Conservation (phyloP, 495 filamentous ascomycete genomes). For the Penicillium paxilli region DNA sequence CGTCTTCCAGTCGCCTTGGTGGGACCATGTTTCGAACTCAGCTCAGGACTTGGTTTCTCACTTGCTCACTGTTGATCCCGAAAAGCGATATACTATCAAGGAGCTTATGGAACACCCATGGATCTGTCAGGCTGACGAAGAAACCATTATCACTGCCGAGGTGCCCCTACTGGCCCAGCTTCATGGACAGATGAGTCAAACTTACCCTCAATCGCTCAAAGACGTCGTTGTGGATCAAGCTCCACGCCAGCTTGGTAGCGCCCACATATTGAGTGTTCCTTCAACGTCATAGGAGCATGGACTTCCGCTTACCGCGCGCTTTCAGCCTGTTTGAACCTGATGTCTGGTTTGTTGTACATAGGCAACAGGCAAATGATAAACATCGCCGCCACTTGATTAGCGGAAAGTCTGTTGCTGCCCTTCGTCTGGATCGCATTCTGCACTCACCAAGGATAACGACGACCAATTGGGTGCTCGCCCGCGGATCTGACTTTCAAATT, state of each 20-base stretch:
- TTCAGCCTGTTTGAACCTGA: neutral
- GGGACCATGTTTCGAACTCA: slow-evolving; percentile 87
- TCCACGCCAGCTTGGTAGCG: neutral
- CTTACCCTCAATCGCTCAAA: neutral
- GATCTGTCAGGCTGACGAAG: slow-evolving; percentile 63
- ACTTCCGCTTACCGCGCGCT: neutral
- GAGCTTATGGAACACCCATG: slow-evolving; percentile 71
- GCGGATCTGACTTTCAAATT: neutral
- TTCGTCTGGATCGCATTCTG: neutral
- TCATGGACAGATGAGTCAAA: neutral
- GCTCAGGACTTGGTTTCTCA: slow-evolving; percentile 73
- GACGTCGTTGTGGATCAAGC: neutral
- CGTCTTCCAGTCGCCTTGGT: slow-evolving; percentile 90
- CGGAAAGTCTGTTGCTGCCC: neutral
- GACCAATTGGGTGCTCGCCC: neutral
- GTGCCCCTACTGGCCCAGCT: neutral
- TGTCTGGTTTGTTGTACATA: neutral
- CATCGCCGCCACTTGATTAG: neutral
- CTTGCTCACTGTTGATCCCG: slow-evolving; percentile 75
- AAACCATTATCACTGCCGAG: slow-evolving; percentile 46
- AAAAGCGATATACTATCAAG: slow-evolving; percentile 81
- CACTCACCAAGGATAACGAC: neutral
- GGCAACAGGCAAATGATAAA: neutral
- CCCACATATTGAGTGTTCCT: neutral
- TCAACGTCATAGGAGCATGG: neutral